Evolutionary conservation across 371 early-diverging fungal genomes (phyloP).

Genomic region (Umbelopsis sp.): DNA sequence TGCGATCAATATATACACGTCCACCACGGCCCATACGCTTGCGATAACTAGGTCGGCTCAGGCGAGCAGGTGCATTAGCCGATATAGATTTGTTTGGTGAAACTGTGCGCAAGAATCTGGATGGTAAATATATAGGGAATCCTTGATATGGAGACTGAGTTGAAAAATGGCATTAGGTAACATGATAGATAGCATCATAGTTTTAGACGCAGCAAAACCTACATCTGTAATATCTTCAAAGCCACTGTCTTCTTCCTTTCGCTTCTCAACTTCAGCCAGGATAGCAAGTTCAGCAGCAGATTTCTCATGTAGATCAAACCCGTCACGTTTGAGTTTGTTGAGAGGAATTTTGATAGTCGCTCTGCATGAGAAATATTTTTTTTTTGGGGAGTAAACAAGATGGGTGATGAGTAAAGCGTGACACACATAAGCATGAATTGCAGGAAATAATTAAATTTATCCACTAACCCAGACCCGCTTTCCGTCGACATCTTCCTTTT

Average conservation of each 20-base stretch:
- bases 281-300: constrained; percentile 45
- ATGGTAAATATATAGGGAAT: constrained; percentile 41
- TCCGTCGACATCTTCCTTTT: constrained; percentile 37
- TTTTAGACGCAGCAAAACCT: constrained; percentile 23
- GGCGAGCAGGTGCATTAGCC: constrained; percentile 23
- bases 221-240: constrained; percentile 64
- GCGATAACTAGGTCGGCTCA: constrained; percentile 42
- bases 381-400: not conserved
- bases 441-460: not conserved
- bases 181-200: too few relatives aligned
- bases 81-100: constrained; percentile 6
- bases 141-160: constrained; percentile 55
- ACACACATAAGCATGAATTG: not conserved
- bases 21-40: constrained; percentile 68
- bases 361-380: constrained; percentile 24
- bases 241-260: constrained; percentile 53
- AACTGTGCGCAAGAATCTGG: constrained; percentile 36
- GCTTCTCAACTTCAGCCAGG: constrained; percentile 57
- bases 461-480: constrained; percentile 37
- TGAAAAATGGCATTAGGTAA: too few relatives aligned
- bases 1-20: constrained; percentile 59
- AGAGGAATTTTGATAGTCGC: constrained; percentile 63
- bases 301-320: constrained; percentile 36
- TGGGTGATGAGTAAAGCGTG: not conserved
- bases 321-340: constrained; percentile 45